Percentiles rank a stretch among this genome's conserved stretches.
These are phyloP conservation scores for Pisolithus orientalis DNA, from an alignment of 768 basidiomycete genomes.

Conservation along the genomic window DNA sequence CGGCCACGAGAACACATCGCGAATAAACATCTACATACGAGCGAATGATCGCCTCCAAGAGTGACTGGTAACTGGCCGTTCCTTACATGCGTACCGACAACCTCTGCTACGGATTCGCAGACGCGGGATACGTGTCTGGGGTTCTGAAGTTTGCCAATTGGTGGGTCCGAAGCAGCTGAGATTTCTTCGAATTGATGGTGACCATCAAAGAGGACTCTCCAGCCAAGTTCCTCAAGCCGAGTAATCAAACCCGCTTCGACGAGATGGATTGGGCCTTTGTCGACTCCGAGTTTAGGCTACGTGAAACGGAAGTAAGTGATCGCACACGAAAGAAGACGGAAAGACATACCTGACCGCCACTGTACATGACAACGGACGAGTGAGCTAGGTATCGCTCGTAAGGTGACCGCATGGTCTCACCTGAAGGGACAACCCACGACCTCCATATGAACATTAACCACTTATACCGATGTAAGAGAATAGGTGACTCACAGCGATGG, in stretches of 20 bases:
- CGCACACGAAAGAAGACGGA: neutral
- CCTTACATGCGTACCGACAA: slow-evolving; percentile 67
- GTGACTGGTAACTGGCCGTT: slow-evolving; percentile 84
- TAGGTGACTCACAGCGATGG: slow-evolving; percentile 64
- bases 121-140: slow-evolving; percentile 84
- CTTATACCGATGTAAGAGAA: neutral
- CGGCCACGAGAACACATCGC: neutral
- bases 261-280: slow-evolving; percentile 83
- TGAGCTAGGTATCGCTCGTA: neutral
- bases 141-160: slow-evolving; percentile 86
- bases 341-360: slow-evolving; percentile 27
- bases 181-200: slow-evolving; percentile 86
- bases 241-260: slow-evolving; percentile 79
- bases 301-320: slow-evolving; percentile 8
- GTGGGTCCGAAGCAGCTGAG: slow-evolving; percentile 44
- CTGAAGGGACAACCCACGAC: slow-evolving; percentile 96
- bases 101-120: slow-evolving; percentile 68
- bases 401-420: slow-evolving; percentile 32
- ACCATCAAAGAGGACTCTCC: slow-evolving; percentile 86
- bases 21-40: slow-evolving; percentile 43
- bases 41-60: slow-evolving; percentile 92
- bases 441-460: slow-evolving; percentile 32
- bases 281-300: slow-evolving; percentile 75
- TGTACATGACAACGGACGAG: slow-evolving; percentile 11
- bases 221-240: slow-evolving; percentile 75